These are phyloP conservation scores for Talaromyces atroroseus DNA, from an alignment of 2,329 filamentous ascomycete species.

Conservation along the genomic window DNA sequence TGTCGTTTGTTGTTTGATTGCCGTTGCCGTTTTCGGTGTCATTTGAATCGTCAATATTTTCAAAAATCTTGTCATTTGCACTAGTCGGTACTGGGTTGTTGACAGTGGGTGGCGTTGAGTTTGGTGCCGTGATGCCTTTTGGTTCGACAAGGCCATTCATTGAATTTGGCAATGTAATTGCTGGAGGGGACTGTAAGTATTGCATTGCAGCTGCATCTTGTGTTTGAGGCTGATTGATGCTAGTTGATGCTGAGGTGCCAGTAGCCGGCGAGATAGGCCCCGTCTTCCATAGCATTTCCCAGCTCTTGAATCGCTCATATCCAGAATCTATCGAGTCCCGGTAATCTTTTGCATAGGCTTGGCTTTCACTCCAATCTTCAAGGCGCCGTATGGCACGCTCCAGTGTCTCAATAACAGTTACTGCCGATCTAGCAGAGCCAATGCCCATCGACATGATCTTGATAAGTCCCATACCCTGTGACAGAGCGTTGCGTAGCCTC, in stretches of 20 bases:
- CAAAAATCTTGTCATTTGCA: neutral
- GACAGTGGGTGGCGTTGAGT: neutral
- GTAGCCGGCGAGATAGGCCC: constrained; percentile 32
- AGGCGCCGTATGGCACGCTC: constrained; percentile 45
- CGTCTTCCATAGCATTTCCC: constrained; percentile 47
- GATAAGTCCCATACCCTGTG: constrained; percentile 48
- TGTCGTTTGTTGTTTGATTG: neutral
- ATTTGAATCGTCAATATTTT: neutral
- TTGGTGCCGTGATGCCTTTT: constrained; percentile 13
- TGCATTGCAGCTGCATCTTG: neutral
- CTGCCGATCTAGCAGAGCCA: constrained; percentile 49
- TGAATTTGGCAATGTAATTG: neutral
- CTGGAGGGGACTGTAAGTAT: neutral
- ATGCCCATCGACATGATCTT: constrained; percentile 51
- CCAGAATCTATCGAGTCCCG: constrained; percentile 41
- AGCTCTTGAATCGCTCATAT: constrained; percentile 49
- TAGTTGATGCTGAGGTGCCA: constrained; percentile 14
- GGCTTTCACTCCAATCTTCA: constrained; percentile 38
- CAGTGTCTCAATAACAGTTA: constrained; percentile 50
- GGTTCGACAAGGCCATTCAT: neutral
- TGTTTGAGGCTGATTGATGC: neutral
- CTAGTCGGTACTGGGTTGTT: neutral
- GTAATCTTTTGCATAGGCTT: constrained; percentile 21
- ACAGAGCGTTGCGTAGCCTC: constrained; percentile 41
- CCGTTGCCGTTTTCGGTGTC: neutral